phyloP scores from a whole-genome alignment of 257 asterid species.

The Cordia subcordata region DNA sequence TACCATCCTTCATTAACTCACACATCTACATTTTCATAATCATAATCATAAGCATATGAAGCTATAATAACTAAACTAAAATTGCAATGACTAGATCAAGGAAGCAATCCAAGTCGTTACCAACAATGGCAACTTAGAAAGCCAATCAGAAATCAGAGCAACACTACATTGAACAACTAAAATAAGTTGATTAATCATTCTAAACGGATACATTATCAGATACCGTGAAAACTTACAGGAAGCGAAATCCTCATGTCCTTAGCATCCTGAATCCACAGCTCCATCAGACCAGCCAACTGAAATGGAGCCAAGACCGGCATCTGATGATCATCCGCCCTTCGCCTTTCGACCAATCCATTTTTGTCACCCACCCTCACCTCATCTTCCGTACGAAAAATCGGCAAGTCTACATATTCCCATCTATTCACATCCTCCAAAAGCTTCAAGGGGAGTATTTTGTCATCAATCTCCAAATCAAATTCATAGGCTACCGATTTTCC shows the following conservation, averaged over 20 bases:
- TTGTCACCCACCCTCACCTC: conserved; percentile 28
- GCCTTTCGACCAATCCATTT: conserved; percentile 52
- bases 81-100: no score
- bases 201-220: no score
- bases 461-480: conserved; percentile 81
- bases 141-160: no score
- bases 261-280: conserved; percentile 96
- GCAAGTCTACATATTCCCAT: conserved; percentile 91
- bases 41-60: no score
- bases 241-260: conserved; percentile 84
- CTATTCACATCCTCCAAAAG: conserved; percentile 82
- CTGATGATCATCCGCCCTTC: conserved; percentile 36
- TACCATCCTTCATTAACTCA: no score
- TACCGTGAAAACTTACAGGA: conserved; percentile 90
- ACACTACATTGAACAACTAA: no score
- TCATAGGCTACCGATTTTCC: conserved; percentile 86
- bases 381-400: conserved; percentile 63
- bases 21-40: no score
- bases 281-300: conserved; percentile 97
- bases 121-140: no score
- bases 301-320: conserved; percentile 86
- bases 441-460: conserved; percentile 71
- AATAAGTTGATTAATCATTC: no score
- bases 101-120: no score
- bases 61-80: no score